Conservation (phyloP, 129 eudicot genomes). For the Mikania micrantha region DNA sequence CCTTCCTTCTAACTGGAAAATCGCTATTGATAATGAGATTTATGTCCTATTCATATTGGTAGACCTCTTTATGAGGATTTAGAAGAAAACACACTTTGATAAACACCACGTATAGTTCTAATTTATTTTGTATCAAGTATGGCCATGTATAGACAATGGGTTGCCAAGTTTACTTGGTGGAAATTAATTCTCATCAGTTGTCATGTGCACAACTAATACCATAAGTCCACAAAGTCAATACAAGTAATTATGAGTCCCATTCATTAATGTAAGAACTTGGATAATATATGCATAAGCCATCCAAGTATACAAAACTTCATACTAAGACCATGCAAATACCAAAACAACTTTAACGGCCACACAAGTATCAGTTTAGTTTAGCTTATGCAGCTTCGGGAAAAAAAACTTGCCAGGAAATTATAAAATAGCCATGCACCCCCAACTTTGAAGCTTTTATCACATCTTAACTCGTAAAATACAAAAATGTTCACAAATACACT, state of each 20-base stretch:
- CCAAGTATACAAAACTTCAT: not conserved
- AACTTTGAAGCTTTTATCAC: not conserved
- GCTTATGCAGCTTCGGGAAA: not conserved
- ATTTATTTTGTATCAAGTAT: not conserved
- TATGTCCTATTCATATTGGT: not conserved
- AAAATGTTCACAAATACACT: not conserved
- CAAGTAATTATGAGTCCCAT: not conserved
- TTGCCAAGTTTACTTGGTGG: constrained; percentile 4
- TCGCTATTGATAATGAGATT: constrained; percentile 11
- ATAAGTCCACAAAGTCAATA: not conserved
- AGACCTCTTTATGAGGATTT: not conserved
- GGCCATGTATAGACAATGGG: not conserved
- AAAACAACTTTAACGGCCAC: not conserved
- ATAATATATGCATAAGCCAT: not conserved
- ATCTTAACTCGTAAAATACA: not conserved
- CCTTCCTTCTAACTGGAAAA: constrained; percentile 12
- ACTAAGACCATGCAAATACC: not conserved
- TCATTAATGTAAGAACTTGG: not conserved
- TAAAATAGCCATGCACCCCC: not conserved
- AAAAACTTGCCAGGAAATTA: not conserved
- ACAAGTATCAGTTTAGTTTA: not conserved
- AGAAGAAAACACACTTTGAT: not conserved
- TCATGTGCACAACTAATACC: not conserved
- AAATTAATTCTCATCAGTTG: not conserved
- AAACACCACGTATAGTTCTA: not conserved